phyloP scores from a whole-genome alignment of 805 yeast species.

The Kregervanrija delftensis region DNA sequence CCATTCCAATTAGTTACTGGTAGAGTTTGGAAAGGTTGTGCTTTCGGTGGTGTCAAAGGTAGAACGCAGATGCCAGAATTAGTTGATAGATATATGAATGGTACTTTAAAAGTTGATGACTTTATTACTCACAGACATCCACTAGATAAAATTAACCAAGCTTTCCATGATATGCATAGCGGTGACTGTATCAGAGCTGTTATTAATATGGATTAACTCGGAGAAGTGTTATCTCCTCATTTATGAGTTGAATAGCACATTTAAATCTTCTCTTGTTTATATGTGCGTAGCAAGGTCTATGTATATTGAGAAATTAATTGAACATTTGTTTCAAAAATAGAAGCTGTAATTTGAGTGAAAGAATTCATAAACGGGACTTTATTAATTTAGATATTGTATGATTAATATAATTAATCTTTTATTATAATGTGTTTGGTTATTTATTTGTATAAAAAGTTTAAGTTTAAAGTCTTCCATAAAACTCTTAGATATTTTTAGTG shows the following conservation, averaged over 20 bases:
- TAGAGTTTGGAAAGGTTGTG: slow-evolving; percentile 98
- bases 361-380: too few relatives aligned
- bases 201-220: slow-evolving; percentile 24
- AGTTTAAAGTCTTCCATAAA: too few relatives aligned
- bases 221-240: not conserved
- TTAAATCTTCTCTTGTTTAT: not conserved
- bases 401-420: too few relatives aligned
- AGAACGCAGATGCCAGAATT: slow-evolving; percentile 89
- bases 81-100: slow-evolving; percentile 77
- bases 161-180: slow-evolving; percentile 90
- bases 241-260: not conserved
- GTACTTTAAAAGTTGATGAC: slow-evolving; percentile 84
- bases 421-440: too few relatives aligned
- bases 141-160: slow-evolving; percentile 72
- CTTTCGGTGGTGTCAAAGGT: slow-evolving; percentile 99
- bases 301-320: too few relatives aligned
- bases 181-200: slow-evolving; percentile 96
- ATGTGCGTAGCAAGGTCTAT: not conserved
- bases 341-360: too few relatives aligned
- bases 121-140: slow-evolving; percentile 87
- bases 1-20: slow-evolving; percentile 99
- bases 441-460: too few relatives aligned
- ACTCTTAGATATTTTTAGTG: too few relatives aligned
- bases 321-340: too few relatives aligned
- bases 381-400: too few relatives aligned